Conservation (phyloP, 2,329 filamentous ascomycete species). For the Teratosphaeria nubilosa region DNA sequence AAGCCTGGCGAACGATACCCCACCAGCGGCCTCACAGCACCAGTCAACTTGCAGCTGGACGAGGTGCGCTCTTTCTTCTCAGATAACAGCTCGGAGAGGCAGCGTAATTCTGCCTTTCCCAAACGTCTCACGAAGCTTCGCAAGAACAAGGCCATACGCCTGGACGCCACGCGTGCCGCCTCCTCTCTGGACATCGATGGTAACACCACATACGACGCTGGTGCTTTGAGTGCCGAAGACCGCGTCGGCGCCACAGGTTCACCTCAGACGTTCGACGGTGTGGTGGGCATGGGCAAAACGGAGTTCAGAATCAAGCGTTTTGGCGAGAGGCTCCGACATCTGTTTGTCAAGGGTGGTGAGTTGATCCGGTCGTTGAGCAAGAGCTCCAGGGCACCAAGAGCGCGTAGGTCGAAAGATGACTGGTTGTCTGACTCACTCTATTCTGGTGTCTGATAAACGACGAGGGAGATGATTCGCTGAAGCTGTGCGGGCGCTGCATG, state of each 20-base stretch:
- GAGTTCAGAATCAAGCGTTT: constrained; percentile 32
- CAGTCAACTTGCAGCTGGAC: constrained; percentile 30
- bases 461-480: not conserved
- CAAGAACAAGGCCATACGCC: constrained; percentile 6
- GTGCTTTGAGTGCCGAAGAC: constrained; percentile 12
- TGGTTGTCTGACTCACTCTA: constrained; percentile 17
- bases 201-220: constrained; percentile 21
- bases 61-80: constrained; percentile 35
- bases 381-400: not conserved
- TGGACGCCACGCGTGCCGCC: constrained; percentile 9
- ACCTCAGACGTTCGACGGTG: constrained; percentile 21
- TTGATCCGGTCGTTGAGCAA: constrained; percentile 22
- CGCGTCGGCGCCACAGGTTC: constrained; percentile 13
- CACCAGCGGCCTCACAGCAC: constrained; percentile 35
- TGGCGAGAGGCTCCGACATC: constrained; percentile 27
- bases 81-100: constrained; percentile 28
- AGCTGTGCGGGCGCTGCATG: not conserved
- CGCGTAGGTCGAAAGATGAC: constrained; percentile 9
- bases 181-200: constrained; percentile 14
- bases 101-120: constrained; percentile 23
- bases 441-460: constrained; percentile 8
- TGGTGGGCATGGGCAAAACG: constrained; percentile 28
- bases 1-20: constrained; percentile 41
- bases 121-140: constrained; percentile 25
- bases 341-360: constrained; percentile 27